Conservation (phyloP, 345 rosid genomes). For the Citrus medica region DNA sequence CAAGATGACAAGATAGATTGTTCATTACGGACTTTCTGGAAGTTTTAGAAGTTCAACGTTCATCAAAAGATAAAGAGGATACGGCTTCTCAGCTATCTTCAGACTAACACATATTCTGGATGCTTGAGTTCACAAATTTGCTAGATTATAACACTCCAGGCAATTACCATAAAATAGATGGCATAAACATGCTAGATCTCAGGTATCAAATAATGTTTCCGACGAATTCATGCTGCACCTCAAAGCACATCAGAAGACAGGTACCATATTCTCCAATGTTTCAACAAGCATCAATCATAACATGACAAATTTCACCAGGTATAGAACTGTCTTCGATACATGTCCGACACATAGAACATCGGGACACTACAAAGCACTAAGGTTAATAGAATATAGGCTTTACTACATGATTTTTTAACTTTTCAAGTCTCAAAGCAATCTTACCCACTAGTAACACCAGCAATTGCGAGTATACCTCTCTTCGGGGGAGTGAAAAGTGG, state of each 20-base stretch:
- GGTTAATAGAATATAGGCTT: conserved; percentile 46
- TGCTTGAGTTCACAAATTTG: neutral
- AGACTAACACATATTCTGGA: neutral
- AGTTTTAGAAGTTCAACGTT: neutral
- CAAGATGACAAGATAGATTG: neutral
- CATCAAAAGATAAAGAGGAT: neutral
- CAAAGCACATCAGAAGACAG: conserved; percentile 18
- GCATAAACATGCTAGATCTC: neutral
- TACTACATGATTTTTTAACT: conserved; percentile 49
- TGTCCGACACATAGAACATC: conserved; percentile 34
- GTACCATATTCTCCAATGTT: conserved; percentile 22
- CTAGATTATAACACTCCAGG: conserved; percentile 3
- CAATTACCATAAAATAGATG: neutral
- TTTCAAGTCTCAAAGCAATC: conserved; percentile 79
- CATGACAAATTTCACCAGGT: conserved; percentile 29
- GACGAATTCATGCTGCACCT: conserved; percentile 5
- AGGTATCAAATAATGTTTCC: neutral
- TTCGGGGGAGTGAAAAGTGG: conserved; percentile 62
- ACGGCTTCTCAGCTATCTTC: conserved; percentile 5
- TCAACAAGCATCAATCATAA: conserved; percentile 29
- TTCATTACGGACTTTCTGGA: neutral
- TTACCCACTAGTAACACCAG: conserved; percentile 92
- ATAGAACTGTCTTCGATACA: conserved; percentile 29
- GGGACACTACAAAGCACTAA: conserved; percentile 31
- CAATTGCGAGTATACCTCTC: conserved; percentile 85